These are phyloP conservation scores for Agaricus subrufescens DNA, from an alignment of 768 basidiomycete species.

Conservation along the genomic window DNA sequence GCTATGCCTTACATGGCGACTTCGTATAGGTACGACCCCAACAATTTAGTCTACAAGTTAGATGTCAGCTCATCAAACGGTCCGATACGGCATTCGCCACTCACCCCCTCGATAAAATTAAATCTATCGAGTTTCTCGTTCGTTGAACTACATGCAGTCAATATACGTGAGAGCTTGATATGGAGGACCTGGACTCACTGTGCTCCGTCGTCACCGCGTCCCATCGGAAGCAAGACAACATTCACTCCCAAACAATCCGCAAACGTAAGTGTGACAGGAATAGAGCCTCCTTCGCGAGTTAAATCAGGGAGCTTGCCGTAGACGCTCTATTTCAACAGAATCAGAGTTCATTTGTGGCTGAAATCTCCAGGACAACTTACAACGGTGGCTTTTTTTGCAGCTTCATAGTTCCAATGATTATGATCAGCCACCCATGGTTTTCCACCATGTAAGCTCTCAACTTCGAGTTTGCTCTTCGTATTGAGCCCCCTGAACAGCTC, in stretches of 20 bases:
- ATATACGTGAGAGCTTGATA: not conserved
- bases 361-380: slow-evolving; percentile 22
- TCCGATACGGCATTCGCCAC: slow-evolving; percentile 16
- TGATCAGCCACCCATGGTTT: slow-evolving; percentile 86
- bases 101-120: slow-evolving; percentile 85
- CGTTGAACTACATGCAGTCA: slow-evolving; percentile 53
- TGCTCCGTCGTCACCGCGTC: slow-evolving; percentile 90
- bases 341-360: not conserved
- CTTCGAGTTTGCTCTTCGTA: slow-evolving; percentile 73
- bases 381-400: slow-evolving; percentile 83
- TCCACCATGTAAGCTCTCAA: slow-evolving; percentile 76
- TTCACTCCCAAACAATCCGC: slow-evolving; percentile 85
- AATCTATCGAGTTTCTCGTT: slow-evolving; percentile 92
- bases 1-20: slow-evolving; percentile 29
- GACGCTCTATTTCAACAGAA: slow-evolving; percentile 31
- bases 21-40: slow-evolving; percentile 82
- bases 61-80: slow-evolving; percentile 2
- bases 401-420: slow-evolving; percentile 91
- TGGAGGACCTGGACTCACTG: slow-evolving; percentile 49
- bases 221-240: slow-evolving; percentile 88
- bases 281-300: slow-evolving; percentile 91
- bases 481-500: slow-evolving; percentile 82
- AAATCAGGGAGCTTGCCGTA: slow-evolving; percentile 76
- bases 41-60: slow-evolving; percentile 53
- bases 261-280: slow-evolving; percentile 91